Conservation (phyloP, 2,329 filamentous ascomycete genomes). For the Cladophialophora immunda region DNA sequence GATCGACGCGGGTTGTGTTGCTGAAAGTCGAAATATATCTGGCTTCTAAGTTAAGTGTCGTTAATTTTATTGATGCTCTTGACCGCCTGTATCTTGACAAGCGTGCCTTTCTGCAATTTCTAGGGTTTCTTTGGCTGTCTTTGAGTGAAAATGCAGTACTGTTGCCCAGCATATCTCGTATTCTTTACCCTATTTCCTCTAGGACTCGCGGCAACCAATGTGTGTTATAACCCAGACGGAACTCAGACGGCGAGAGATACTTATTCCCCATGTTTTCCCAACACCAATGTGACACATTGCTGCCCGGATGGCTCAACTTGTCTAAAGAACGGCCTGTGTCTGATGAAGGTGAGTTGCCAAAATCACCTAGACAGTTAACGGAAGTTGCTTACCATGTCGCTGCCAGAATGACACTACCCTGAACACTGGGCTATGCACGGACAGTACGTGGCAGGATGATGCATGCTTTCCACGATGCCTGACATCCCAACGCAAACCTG, state of each 20-base stretch:
- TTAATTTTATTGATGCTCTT: not conserved
- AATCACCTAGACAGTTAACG: not conserved
- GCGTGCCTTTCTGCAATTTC: not conserved
- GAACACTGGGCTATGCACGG: slow-evolving; percentile 21
- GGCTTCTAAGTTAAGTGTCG: not conserved
- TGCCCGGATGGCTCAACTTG: slow-evolving; percentile 10
- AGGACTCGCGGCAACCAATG: not conserved
- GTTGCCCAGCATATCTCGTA: not conserved
- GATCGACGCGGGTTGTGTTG: not conserved
- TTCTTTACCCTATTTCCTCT: not conserved
- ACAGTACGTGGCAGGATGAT: slow-evolving; percentile 24
- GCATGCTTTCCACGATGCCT: slow-evolving; percentile 20
- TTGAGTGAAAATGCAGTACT: not conserved
- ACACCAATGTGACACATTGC: slow-evolving; percentile 18
- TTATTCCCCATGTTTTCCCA: slow-evolving; percentile 13
- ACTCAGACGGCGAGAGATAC: slow-evolving; percentile 1
- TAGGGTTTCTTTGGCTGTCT: not conserved
- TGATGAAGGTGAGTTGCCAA: not conserved
- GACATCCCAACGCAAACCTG: not conserved
- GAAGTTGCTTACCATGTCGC: not conserved
- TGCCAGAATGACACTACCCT: slow-evolving; percentile 17
- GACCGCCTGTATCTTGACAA: not conserved
- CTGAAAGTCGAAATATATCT: not conserved
- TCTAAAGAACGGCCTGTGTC: slow-evolving; percentile 19
- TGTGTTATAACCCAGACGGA: slow-evolving; percentile 21